Evolutionary conservation across 2,329 filamentous ascomycete species (phyloP).

Genomic region (Apiospora marii): DNA sequence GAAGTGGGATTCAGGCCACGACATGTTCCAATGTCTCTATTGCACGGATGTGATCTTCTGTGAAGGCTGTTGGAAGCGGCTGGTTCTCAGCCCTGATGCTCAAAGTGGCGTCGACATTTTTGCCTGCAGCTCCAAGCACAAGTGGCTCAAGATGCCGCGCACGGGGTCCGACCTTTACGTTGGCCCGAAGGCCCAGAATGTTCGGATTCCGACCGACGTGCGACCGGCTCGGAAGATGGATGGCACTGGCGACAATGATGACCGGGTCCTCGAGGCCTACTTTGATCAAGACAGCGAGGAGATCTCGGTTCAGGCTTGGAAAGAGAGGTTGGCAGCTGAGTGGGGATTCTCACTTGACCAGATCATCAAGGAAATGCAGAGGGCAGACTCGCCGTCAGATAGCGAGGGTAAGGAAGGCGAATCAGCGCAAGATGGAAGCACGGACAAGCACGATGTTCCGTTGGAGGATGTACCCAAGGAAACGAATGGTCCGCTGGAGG

Average conservation of each 20-base stretch:
- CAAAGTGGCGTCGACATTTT: not conserved
- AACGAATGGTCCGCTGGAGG: too few species aligned
- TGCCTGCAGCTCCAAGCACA: slow-evolving; percentile 32
- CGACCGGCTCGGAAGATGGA: not conserved
- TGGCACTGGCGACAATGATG: not conserved
- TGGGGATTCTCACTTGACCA: not conserved
- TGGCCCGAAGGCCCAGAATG: slow-evolving; percentile 17
- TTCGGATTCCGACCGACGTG: not conserved
- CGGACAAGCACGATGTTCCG: not conserved
- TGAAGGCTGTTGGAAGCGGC: not conserved
- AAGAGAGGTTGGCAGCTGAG: not conserved
- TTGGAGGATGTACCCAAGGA: too few species aligned
- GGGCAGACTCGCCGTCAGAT: not conserved
- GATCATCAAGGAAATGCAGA: not conserved
- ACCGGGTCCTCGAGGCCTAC: not conserved
- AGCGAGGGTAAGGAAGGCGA: not conserved
- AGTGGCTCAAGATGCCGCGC: slow-evolving; percentile 31
- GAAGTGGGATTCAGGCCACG: not conserved
- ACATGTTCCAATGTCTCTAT: not conserved
- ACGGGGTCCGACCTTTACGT: slow-evolving; percentile 27
- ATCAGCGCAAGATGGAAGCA: not conserved
- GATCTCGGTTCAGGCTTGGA: not conserved
- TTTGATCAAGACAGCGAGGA: not conserved
- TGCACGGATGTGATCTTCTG: not conserved
- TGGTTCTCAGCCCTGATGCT: not conserved